A percentile compares a stretch with the other conserved stretches of the same genome.
Conservation (phyloP, 257 asterid genomes). For the Linderniella brevidens region DNA sequence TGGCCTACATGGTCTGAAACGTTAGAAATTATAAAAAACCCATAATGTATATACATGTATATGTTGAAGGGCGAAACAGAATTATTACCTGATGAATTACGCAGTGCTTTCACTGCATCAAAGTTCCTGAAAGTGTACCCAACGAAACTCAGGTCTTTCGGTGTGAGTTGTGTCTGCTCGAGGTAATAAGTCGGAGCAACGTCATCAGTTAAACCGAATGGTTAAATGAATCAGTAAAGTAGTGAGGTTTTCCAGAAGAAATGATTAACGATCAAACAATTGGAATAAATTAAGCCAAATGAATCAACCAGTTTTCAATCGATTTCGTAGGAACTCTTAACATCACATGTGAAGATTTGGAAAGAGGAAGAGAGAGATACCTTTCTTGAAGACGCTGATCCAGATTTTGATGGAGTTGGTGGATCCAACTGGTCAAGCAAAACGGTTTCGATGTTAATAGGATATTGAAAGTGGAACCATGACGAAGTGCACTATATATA, state of each 20-base stretch:
- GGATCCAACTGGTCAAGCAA: slow-evolving; percentile 41
- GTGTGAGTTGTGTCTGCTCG: slow-evolving; percentile 48
- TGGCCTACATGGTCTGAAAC: too few species aligned
- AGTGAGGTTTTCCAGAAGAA: too few species aligned
- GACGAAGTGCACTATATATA: neutral
- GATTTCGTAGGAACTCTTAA: slow-evolving; percentile 3
- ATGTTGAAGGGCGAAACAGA: slow-evolving; percentile 1
- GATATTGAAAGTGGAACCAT: neutral
- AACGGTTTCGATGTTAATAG: neutral
- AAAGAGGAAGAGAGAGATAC: slow-evolving; percentile 16
- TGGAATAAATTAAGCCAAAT: neutral
- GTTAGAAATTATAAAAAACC: neutral
- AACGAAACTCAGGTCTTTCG: slow-evolving; percentile 83
- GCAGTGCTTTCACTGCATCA: slow-evolving; percentile 85
- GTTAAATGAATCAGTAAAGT: neutral
- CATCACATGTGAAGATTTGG: slow-evolving; percentile 1
- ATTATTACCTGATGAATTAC: slow-evolving; percentile 47
- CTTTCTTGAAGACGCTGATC: slow-evolving; percentile 86
- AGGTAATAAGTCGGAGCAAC: too few species aligned
- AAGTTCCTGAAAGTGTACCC: slow-evolving; percentile 95
- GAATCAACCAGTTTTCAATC: neutral
- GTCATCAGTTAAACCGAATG: neutral
- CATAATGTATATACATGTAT: neutral
- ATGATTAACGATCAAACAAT: too few species aligned
- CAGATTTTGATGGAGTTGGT: slow-evolving; percentile 59